These are phyloP conservation scores for Huntiella abstrusa DNA, from an alignment of 2,329 filamentous ascomycete genomes.

Conservation along the genomic window DNA sequence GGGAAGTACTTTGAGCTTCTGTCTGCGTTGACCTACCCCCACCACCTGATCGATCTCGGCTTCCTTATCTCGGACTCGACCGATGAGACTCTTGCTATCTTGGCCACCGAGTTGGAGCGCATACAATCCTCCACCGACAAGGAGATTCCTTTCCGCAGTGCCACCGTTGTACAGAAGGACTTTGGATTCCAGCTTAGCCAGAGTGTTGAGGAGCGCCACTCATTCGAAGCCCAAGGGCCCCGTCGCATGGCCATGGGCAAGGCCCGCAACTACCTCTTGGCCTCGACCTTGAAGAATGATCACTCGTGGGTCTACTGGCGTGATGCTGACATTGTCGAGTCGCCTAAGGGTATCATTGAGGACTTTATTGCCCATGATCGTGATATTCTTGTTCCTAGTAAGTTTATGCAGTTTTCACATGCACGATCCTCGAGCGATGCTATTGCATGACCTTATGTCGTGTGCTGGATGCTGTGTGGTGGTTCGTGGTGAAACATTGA, in stretches of 20 bases:
- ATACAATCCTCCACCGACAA: conserved; percentile 60
- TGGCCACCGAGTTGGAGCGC: conserved; percentile 69
- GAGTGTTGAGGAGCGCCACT: conserved; percentile 64
- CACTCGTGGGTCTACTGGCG: conserved; percentile 99
- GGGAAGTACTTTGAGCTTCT: conserved; percentile 87
- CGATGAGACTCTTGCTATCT: conserved; percentile 78
- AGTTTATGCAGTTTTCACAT: conserved; percentile 19
- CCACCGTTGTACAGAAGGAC: conserved; percentile 74
- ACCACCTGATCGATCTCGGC: conserved; percentile 82
- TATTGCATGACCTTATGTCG: not conserved
- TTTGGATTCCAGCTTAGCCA: conserved; percentile 64
- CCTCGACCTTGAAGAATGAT: conserved; percentile 68
- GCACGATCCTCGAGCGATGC: not conserved
- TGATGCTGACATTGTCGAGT: conserved; percentile 90
- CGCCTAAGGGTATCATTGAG: conserved; percentile 70
- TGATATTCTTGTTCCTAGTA: conserved; percentile 90
- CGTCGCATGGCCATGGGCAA: conserved; percentile 77
- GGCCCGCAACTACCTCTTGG: conserved; percentile 81
- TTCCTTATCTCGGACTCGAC: conserved; percentile 85
- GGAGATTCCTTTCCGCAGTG: conserved; percentile 68
- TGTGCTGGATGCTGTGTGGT: not conserved
- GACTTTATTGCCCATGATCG: conserved; percentile 89
- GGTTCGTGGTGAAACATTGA: not conserved
- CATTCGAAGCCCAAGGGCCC: conserved; percentile 72
- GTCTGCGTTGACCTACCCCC: conserved; percentile 77